These are phyloP conservation scores for Citrus unshiu DNA, from an alignment of 345 rosid genomes.

Conservation along the genomic window DNA sequence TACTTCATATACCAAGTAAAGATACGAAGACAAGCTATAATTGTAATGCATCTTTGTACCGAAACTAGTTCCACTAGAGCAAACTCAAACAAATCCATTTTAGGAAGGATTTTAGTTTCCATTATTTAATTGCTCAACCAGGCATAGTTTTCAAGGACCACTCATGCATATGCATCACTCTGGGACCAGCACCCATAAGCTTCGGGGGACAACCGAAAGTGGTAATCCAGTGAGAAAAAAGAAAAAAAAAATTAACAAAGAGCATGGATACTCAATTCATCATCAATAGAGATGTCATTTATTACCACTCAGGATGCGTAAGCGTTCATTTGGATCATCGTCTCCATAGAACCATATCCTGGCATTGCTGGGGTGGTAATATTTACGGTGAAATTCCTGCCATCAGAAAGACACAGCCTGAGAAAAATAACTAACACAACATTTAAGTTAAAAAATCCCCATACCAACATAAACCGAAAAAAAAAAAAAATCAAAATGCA, in stretches of 20 bases:
- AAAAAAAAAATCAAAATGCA: not conserved
- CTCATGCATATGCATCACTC: not conserved
- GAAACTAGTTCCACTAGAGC: not conserved
- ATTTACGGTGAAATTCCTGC: constrained; percentile 89
- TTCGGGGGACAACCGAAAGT: constrained; percentile 1
- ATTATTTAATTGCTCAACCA: not conserved
- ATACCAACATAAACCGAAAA: not conserved
- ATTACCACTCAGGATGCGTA: constrained; percentile 81
- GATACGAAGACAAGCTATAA: not conserved
- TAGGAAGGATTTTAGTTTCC: constrained; percentile 4
- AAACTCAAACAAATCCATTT: not conserved
- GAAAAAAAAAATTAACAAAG: not conserved
- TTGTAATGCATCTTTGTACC: not conserved
- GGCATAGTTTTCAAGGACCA: not conserved
- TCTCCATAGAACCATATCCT: constrained; percentile 98
- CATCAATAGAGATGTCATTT: not conserved
- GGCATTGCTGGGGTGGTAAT: constrained; percentile 93
- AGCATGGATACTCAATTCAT: not conserved
- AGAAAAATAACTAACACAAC: not conserved
- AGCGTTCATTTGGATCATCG: constrained; percentile 81
- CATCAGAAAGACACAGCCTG: constrained; percentile 7
- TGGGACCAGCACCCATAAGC: not conserved
- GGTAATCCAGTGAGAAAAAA: not conserved
- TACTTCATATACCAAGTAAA: not conserved
- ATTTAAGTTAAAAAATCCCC: not conserved